Conservation (phyloP, 176 grass and related monocot species). For the Aegilops bicornis region DNA sequence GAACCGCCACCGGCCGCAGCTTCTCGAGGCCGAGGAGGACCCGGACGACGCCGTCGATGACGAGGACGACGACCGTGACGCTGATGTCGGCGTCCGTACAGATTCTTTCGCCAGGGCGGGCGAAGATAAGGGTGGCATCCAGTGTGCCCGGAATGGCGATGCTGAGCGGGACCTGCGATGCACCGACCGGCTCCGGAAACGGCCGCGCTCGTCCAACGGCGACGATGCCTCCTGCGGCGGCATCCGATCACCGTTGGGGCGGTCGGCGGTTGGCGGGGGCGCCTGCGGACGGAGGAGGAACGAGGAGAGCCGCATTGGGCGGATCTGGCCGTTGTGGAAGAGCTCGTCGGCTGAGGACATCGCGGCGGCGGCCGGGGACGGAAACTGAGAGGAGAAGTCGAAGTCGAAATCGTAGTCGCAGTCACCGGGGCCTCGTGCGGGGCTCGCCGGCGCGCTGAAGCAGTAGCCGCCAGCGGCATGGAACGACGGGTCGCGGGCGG, state of each 20-base stretch:
- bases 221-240: background rate
- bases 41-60: slow-evolving; percentile 50
- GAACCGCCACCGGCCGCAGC: slow-evolving; percentile 58
- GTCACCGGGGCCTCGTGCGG: slow-evolving; percentile 32
- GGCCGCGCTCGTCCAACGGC: slow-evolving; percentile 28
- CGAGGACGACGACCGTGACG: slow-evolving; percentile 37
- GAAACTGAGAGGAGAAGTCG: slow-evolving; percentile 34
- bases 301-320: slow-evolving; percentile 40
- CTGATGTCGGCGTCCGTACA: background rate
- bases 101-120: background rate
- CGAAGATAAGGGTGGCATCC: slow-evolving; percentile 11
- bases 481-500: slow-evolving; percentile 28
- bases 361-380: slow-evolving; percentile 19
- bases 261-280: slow-evolving; percentile 16
- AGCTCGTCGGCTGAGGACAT: slow-evolving; percentile 92
- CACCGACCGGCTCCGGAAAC: slow-evolving; percentile 40
- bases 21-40: slow-evolving; percentile 39
- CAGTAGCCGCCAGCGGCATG: slow-evolving; percentile 36
- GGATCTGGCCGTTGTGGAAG: slow-evolving; percentile 91
- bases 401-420: slow-evolving; percentile 37
- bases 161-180: slow-evolving; percentile 59
- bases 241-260: background rate
- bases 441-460: slow-evolving; percentile 82
- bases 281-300: slow-evolving; percentile 50
- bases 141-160: slow-evolving; percentile 50